phyloP scores from a whole-genome alignment of 1,284 basidiomycete species.

The Inonotus hispidus region DNA sequence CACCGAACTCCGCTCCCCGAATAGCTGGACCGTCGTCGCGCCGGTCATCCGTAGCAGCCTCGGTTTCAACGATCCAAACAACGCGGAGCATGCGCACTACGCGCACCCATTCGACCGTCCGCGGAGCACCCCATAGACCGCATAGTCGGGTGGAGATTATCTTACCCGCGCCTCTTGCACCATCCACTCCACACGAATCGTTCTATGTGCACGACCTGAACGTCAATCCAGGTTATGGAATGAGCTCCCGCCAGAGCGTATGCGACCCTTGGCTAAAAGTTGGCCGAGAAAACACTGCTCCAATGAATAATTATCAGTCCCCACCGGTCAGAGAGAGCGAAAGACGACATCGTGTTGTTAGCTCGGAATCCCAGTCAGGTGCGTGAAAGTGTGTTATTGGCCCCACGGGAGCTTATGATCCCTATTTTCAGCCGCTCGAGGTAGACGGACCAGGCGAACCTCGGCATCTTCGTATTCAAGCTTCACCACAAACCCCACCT shows the following conservation, averaged over 20 bases:
- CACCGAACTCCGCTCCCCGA: neutral
- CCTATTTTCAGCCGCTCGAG: constrained; percentile 4
- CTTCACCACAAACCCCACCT: neutral
- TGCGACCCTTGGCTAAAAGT: constrained; percentile 16
- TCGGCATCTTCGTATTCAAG: constrained; percentile 10
- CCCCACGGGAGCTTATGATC: neutral
- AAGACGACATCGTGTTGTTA: neutral
- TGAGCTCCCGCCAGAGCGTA: constrained; percentile 6
- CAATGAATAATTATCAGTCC: neutral
- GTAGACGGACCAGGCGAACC: neutral
- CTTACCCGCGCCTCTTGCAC: constrained; percentile 49
- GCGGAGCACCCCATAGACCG: constrained; percentile 47
- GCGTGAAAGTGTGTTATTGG: neutral
- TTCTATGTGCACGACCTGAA: neutral
- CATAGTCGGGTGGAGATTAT: constrained; percentile 55
- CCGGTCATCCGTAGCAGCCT: constrained; percentile 26
- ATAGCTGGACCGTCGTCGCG: neutral
- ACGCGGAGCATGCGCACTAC: constrained; percentile 28
- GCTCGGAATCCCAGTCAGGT: constrained; percentile 8
- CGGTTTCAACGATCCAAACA: constrained; percentile 36
- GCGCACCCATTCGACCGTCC: constrained; percentile 26
- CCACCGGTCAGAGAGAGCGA: neutral
- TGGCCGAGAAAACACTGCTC: constrained; percentile 6
- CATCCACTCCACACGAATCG: constrained; percentile 27
- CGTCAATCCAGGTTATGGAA: neutral